Evolutionary conservation across 768 basidiomycete genomes (phyloP).

Genomic region (Suillus brevipes): DNA sequence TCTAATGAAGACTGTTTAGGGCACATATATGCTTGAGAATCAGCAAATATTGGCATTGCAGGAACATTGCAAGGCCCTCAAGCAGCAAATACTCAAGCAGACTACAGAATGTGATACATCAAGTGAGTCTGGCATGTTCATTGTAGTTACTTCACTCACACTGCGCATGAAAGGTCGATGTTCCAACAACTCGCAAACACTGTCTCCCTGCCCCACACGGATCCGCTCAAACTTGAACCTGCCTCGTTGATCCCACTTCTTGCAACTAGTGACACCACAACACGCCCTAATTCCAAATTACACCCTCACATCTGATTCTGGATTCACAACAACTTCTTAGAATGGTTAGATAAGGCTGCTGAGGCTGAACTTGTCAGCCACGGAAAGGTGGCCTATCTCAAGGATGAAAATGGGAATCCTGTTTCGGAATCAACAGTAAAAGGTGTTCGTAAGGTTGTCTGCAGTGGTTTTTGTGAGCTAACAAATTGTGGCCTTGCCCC

Average conservation of each 20-base stretch:
- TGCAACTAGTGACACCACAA: not conserved
- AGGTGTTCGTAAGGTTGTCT: not conserved
- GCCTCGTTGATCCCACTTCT: not conserved
- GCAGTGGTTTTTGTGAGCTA: slow-evolving; percentile 1
- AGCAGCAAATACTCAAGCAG: not conserved
- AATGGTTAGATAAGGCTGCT: not conserved
- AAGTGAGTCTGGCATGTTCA: not conserved
- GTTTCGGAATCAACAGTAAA: not conserved
- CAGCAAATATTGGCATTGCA: not conserved
- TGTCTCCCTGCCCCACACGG: not conserved
- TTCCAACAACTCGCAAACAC: not conserved
- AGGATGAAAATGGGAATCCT: not conserved
- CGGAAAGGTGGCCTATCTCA: not conserved
- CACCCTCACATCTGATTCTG: not conserved
- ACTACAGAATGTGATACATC: not conserved
- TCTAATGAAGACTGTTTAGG: not conserved
- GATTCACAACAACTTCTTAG: not conserved
- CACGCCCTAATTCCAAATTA: not conserved
- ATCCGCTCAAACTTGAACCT: not conserved
- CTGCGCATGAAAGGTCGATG: not conserved
- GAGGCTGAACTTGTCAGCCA: too few relatives aligned
- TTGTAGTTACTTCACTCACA: too few relatives aligned
- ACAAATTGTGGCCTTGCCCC: not conserved
- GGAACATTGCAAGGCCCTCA: not conserved
- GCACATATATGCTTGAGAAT: slow-evolving; percentile 9